Conservation (phyloP, 805 yeast genomes). For the Citeromyces nyonsensis region DNA sequence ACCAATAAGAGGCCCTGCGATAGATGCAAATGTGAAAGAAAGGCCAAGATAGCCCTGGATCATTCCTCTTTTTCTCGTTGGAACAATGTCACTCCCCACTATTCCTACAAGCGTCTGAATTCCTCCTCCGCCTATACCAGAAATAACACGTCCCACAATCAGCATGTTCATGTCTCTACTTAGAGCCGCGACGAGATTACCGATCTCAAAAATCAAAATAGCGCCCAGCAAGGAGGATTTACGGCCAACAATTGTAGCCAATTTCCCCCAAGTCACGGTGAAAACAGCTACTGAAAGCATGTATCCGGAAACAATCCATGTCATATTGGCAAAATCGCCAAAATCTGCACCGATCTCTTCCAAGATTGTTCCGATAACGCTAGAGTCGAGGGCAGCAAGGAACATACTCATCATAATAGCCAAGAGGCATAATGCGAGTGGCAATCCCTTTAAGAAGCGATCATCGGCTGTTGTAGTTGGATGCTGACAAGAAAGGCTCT, state of each 20-base stretch:
- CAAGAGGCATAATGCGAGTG: slow-evolving; percentile 4
- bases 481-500: too few relatives aligned
- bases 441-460: slow-evolving; percentile 10
- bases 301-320: slow-evolving; percentile 45
- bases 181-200: slow-evolving; percentile 44
- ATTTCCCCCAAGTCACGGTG: slow-evolving; percentile 40
- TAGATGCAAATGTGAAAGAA: slow-evolving; percentile 32
- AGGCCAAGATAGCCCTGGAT: slow-evolving; percentile 21
- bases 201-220: slow-evolving; percentile 39
- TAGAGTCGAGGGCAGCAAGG: slow-evolving; percentile 34
- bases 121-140: slow-evolving; percentile 67
- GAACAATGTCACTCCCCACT: slow-evolving; percentile 39
- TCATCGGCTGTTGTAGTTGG: slow-evolving; percentile 14
- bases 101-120: slow-evolving; percentile 40
- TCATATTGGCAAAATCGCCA: slow-evolving; percentile 29
- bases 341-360: slow-evolving; percentile 33
- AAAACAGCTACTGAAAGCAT: slow-evolving; percentile 35
- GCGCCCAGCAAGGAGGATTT: slow-evolving; percentile 30
- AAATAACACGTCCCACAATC: slow-evolving; percentile 56
- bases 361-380: slow-evolving; percentile 35
- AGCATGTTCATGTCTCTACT: slow-evolving; percentile 39
- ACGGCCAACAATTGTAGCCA: slow-evolving; percentile 45
- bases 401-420: slow-evolving; percentile 7
- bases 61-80: slow-evolving; percentile 21
- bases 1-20: slow-evolving; percentile 50